Evolutionary conservation across 2,329 filamentous ascomycete genomes (phyloP).

Genomic region (Coleophoma cylindrospora): DNA sequence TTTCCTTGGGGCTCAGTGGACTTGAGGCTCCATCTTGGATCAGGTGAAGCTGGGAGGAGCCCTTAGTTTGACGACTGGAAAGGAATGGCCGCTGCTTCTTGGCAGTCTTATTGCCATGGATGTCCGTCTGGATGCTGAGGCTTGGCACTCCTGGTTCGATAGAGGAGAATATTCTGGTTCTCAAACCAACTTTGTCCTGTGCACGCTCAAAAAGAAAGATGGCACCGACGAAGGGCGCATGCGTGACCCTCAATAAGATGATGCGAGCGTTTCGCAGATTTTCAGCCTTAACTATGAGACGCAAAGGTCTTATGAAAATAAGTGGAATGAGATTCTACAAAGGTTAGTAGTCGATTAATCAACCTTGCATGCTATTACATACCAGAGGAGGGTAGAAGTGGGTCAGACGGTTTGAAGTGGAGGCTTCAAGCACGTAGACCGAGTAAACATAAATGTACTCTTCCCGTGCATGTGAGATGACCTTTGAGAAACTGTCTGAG

Average conservation of each 20-base stretch:
- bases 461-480: slow-evolving; percentile 60
- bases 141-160: slow-evolving; percentile 8
- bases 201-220: slow-evolving; percentile 52
- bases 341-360: slow-evolving; percentile 13
- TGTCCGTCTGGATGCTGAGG: slow-evolving; percentile 1
- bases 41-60: slow-evolving; percentile 11
- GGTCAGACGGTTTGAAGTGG: slow-evolving; percentile 62
- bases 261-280: slow-evolving; percentile 59
- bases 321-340: slow-evolving; percentile 67
- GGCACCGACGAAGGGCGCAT: slow-evolving; percentile 62
- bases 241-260: slow-evolving; percentile 56
- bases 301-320: slow-evolving; percentile 65
- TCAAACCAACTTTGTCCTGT: slow-evolving; percentile 12
- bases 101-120: background rate
- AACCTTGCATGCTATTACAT: slow-evolving; percentile 8
- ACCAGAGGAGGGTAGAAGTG: slow-evolving; percentile 64
- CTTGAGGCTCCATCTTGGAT: slow-evolving; percentile 6
- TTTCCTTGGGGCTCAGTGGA: slow-evolving; percentile 2
- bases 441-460: slow-evolving; percentile 77
- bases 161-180: slow-evolving; percentile 13
- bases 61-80: slow-evolving; percentile 11
- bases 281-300: slow-evolving; percentile 61
- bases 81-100: slow-evolving; percentile 16
- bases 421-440: slow-evolving; percentile 60
- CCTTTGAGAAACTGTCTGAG: slow-evolving; percentile 61